Evolutionary conservation across 2,329 filamentous ascomycete genomes (phyloP).

Genomic region (Fusarium aywerte): DNA sequence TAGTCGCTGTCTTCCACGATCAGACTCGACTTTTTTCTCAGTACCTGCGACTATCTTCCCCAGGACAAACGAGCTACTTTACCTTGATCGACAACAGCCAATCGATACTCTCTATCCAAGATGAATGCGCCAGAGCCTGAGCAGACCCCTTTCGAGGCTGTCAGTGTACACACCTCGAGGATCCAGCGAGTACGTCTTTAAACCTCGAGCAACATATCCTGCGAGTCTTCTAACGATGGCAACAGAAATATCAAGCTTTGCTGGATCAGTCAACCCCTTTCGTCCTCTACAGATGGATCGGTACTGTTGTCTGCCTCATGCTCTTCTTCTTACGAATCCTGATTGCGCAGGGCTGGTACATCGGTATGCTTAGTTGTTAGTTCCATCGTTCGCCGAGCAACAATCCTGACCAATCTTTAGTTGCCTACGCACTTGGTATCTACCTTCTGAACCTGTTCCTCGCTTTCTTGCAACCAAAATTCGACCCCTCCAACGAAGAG

Average conservation of each 20-base stretch:
- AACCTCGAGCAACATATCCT: neutral
- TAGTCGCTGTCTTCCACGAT: conserved; percentile 10
- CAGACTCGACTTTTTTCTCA: conserved; percentile 3
- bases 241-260: conserved; percentile 89
- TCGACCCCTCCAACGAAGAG: conserved; percentile 92
- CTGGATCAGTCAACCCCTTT: conserved; percentile 94
- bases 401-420: conserved; percentile 58
- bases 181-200: conserved; percentile 72
- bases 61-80: neutral
- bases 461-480: conserved; percentile 97
- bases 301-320: conserved; percentile 78
- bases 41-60: neutral
- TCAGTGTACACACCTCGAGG: conserved; percentile 84
- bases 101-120: conserved; percentile 36
- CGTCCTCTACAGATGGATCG: conserved; percentile 88
- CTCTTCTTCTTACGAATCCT: conserved; percentile 92
- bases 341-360: conserved; percentile 97
- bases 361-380: conserved; percentile 68
- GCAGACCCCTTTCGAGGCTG: conserved; percentile 89
- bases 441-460: conserved; percentile 99
- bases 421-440: conserved; percentile 97
- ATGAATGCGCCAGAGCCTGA: conserved; percentile 93
- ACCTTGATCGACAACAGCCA: conserved; percentile 16
- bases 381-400: neutral
- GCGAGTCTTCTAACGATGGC: conserved; percentile 31